These are phyloP conservation scores for Aspergillus heteromorphus DNA, from an alignment of 495 filamentous ascomycete genomes.

Conservation along the genomic window DNA sequence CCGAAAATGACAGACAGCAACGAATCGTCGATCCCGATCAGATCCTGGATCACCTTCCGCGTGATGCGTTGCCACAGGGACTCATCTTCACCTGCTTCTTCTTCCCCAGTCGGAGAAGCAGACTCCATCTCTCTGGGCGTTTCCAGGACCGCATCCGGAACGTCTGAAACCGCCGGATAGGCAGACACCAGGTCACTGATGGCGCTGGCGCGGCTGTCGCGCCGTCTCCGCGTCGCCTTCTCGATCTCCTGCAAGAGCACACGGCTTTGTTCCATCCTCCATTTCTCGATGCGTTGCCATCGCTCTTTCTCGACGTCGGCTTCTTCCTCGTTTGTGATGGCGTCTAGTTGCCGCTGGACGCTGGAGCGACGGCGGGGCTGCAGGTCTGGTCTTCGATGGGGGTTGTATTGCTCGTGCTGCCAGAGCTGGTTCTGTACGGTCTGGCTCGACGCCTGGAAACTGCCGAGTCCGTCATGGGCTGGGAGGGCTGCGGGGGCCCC, in stretches of 20 bases:
- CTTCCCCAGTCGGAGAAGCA: constrained; percentile 6
- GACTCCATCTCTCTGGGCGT: constrained; percentile 16
- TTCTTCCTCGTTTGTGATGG: constrained; percentile 56
- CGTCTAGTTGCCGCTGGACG: constrained; percentile 61
- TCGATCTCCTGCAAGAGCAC: constrained; percentile 84
- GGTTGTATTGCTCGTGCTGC: constrained; percentile 78
- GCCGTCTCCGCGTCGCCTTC: constrained; percentile 67
- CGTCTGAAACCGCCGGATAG: constrained; percentile 17
- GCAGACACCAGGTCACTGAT: constrained; percentile 22
- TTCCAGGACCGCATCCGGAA: constrained; percentile 18
- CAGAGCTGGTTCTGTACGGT: constrained; percentile 73
- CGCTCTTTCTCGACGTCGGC: constrained; percentile 56
- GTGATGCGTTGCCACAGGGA: constrained; percentile 79
- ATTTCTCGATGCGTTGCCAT: constrained; percentile 77
- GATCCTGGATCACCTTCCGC: constrained; percentile 75
- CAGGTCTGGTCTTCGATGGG: constrained; percentile 43
- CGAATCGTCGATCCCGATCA: constrained; percentile 87
- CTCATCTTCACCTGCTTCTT: constrained; percentile 40
- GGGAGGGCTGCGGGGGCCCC: constrained; percentile 65
- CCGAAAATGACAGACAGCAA: constrained; percentile 83
- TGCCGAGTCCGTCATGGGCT: constrained; percentile 85
- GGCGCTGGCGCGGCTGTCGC: constrained; percentile 27
- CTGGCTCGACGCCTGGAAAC: constrained; percentile 57
- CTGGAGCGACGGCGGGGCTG: constrained; percentile 48
- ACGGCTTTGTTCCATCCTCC: constrained; percentile 86